Conservation (phyloP, 2,329 filamentous ascomycete species). For the Tolypocladium cylindrosporum region DNA sequence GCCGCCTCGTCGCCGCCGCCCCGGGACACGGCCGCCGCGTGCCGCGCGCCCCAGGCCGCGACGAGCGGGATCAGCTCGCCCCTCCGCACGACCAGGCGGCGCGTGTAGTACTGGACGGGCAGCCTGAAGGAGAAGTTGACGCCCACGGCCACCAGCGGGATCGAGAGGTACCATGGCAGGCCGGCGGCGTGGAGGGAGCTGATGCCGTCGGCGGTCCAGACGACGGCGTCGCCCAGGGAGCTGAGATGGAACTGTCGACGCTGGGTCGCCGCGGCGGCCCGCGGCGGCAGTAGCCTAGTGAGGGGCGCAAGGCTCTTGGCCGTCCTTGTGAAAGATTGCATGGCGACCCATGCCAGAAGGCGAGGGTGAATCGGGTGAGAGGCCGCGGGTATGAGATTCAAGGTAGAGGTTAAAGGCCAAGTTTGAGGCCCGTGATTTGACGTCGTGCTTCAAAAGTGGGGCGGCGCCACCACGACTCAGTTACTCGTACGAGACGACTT, state of each 20-base stretch:
- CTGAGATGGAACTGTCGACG: slow-evolving; percentile 21
- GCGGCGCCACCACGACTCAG: not conserved
- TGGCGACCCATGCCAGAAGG: slow-evolving; percentile 1
- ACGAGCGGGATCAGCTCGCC: slow-evolving; percentile 18
- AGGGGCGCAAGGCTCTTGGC: not conserved
- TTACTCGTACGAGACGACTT: no score
- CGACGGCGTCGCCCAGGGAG: slow-evolving; percentile 21
- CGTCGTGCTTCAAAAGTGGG: not conserved
- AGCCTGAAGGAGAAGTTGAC: slow-evolving; percentile 35
- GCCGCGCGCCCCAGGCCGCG: slow-evolving; percentile 20
- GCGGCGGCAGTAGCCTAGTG: not conserved
- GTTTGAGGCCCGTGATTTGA: not conserved
- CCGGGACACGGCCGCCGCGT: slow-evolving; percentile 6
- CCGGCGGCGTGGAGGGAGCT: slow-evolving; percentile 32
- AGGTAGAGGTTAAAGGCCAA: not conserved
- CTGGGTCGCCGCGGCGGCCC: not conserved
- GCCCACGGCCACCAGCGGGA: slow-evolving; percentile 39
- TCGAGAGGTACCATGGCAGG: slow-evolving; percentile 43
- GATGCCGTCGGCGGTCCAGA: slow-evolving; percentile 32
- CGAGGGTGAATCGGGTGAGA: not conserved
- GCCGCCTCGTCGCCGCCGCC: slow-evolving; percentile 4
- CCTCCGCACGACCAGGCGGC: slow-evolving; percentile 18
- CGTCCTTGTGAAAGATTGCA: slow-evolving; percentile 3
- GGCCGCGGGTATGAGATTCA: not conserved
- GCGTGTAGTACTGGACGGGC: slow-evolving; percentile 34